Evolutionary conservation across 352 stramenopile genomes (phyloP), one percentile per base, ranked within the genome.

Genomic region (Globisporangium iwayamae): DNA sequence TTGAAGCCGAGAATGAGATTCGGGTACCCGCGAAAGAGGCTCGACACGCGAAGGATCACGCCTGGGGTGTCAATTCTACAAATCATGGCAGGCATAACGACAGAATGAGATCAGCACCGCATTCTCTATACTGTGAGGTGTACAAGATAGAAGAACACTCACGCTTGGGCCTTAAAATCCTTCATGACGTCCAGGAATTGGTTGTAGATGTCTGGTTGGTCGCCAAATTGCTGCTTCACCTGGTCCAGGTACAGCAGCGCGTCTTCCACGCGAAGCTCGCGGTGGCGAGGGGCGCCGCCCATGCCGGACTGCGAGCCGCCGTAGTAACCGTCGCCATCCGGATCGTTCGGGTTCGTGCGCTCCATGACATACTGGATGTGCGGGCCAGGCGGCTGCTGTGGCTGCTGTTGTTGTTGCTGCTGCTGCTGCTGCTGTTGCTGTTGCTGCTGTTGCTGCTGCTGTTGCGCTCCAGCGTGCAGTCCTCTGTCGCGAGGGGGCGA

Each of bases 131-230:
- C 43, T 8, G 32, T 8, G 32, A 8, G 7, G 32, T 36, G 4
- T 8, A 30, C n/a, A 28, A 32, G 25, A 36, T 36, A 36, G 32
- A 25, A 25, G 2, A 57, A 16, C 13, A 46, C 52, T 58, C 38
- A 83, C 47, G 89, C 90, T 73, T 99, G 96, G 3, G 96, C 97
- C 71, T 99, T 99, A 75, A 99, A 99, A 47, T 99, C 98, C 85
- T 99, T 99, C 98, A 99, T 99, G 63, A 99, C 98, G 72, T 99
- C 97, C 51, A 99, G 75, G 69, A 99, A 99, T 74, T 99, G 96
- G 82, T 99, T 99, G 91, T 99, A 99, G 46, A 99, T 99, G 67
- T 99, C 94, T 0, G 97, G 97, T 67, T 98, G 94, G 76, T 99
- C 96, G 45, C 94, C 93, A 81, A 99, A 99, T 81, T 99, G 96